phyloP scores from a whole-genome alignment of 2,329 filamentous ascomycete genomes.

The Sphaerulina musiva region DNA sequence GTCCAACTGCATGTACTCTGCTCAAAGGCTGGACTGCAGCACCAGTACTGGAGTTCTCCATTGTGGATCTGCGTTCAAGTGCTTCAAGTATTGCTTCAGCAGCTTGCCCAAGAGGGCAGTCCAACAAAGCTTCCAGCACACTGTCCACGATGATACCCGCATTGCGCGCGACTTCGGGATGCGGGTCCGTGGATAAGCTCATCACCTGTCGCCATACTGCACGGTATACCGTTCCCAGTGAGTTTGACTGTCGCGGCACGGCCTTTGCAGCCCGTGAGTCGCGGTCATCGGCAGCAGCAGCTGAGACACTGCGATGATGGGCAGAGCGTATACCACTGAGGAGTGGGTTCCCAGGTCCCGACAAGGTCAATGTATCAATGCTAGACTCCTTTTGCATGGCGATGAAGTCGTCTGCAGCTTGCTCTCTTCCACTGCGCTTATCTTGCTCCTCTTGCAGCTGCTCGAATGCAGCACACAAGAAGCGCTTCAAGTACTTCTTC shows the following conservation, averaged over 20 bases:
- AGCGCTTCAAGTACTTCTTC: conserved; percentile 82
- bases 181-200: conserved; percentile 86
- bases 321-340: conserved; percentile 15
- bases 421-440: conserved; percentile 24
- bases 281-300: conserved; percentile 2
- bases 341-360: not conserved
- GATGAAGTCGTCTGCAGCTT: conserved; percentile 19
- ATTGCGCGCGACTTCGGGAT: conserved; percentile 83
- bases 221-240: conserved; percentile 84
- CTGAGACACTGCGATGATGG: conserved; percentile 22
- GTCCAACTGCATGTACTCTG: conserved; percentile 33
- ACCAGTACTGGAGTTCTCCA: conserved; percentile 17
- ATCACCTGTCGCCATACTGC: conserved; percentile 91
- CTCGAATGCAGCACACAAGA: conserved; percentile 85
- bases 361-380: conserved; percentile 5
- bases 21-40: conserved; percentile 21
- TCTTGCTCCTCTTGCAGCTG: conserved; percentile 69
- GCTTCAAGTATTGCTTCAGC: conserved; percentile 70
- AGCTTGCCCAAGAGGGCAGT: conserved; percentile 65
- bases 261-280: conserved; percentile 2
- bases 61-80: conserved; percentile 34
- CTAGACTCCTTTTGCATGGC: conserved; percentile 14
- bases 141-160: conserved; percentile 81
- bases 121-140: conserved; percentile 68
- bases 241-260: conserved; percentile 45